Conservation (phyloP, 352 stramenopile genomes). For the Phytophthora colocasiae region DNA sequence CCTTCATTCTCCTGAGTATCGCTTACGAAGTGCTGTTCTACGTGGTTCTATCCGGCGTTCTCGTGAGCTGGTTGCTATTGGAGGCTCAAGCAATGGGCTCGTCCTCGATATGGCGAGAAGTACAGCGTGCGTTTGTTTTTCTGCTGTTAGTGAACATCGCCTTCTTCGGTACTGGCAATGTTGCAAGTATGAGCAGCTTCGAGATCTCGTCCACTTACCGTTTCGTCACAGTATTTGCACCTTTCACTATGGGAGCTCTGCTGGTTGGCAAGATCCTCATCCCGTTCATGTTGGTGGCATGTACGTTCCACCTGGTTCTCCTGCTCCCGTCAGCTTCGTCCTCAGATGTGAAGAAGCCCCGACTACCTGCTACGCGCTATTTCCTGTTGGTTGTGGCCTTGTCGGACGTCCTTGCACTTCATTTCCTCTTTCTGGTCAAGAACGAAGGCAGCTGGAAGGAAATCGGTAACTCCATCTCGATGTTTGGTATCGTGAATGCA, state of each 20-base stretch:
- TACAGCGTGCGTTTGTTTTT: slow-evolving; percentile 83
- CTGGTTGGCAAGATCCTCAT: slow-evolving; percentile 86
- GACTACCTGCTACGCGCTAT: slow-evolving; percentile 51
- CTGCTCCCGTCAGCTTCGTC: slow-evolving; percentile 31
- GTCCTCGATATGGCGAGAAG: slow-evolving; percentile 38
- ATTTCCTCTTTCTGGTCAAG: slow-evolving; percentile 85
- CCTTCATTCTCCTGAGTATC: slow-evolving; percentile 82
- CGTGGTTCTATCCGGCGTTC: slow-evolving; percentile 56
- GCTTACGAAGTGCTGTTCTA: slow-evolving; percentile 89
- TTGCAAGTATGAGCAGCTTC: slow-evolving; percentile 89
- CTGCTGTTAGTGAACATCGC: slow-evolving; percentile 83
- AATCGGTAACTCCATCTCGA: slow-evolving; percentile 89
- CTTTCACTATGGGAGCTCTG: slow-evolving; percentile 83
- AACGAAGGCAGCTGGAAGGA: slow-evolving; percentile 91
- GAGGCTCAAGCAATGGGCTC: slow-evolving; percentile 41
- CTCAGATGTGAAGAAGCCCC: slow-evolving; percentile 6
- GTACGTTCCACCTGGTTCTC: slow-evolving; percentile 67
- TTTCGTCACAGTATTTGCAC: slow-evolving; percentile 85
- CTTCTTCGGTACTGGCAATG: slow-evolving; percentile 88
- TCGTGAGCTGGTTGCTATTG: slow-evolving; percentile 69
- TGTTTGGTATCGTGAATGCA: slow-evolving; percentile 87
- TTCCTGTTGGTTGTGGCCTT: slow-evolving; percentile 85
- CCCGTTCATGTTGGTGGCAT: slow-evolving; percentile 79
- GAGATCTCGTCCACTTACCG: slow-evolving; percentile 88
- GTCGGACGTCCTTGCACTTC: slow-evolving; percentile 79